Evolutionary conservation across 2,329 filamentous ascomycete genomes (phyloP), one percentile per base, ranked within the genome.

Genomic region (Aspergillus vadensis): DNA sequence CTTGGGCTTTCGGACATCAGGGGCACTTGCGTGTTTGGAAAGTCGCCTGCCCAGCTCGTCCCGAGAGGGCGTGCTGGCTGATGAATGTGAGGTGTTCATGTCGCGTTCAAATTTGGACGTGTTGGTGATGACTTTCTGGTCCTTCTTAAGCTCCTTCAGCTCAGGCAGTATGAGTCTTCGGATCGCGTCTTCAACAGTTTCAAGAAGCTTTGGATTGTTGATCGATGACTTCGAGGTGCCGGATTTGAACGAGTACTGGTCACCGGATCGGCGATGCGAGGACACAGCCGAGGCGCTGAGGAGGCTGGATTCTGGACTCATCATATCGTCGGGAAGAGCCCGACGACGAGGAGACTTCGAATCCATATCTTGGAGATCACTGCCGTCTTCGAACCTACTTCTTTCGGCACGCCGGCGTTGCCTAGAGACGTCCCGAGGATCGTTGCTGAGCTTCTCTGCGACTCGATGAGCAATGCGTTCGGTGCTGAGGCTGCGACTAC

Each of bases 181-280:
- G 70, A 97, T 96, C 14, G 92, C 92, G 77, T 97, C 92, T 77
- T 97, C 93, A 3, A 97, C 93, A 0, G 92, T 95, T 70, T 95
- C 91, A 2, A 97, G 83, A 2, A 97, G 80, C 72, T 92, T 95
- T 0, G 93, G 93, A 70, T 97, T 97, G 77, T 96, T 96, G 74
- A 96, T 91, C 0, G 91, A 94, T 3, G 91, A 91, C 61, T 84
- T 84, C 17, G 84, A 85, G 36, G 80, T 82, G 38, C 83, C 83
- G 30, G 86, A 87, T 39, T 81, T 81, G 65, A 85, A 83, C 8
- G 87, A 89, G 62, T 84, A 82, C 57, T 82, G 78, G 67, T 86
- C 83, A 15, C 79, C 81, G 43, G 84, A 85, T 63, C 80, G 81
- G 38, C 82, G 81, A 66, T 84, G 85, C 10, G 79, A 74, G 60